Evolutionary conservation across 192 early-diverging fungal genomes (phyloP).

Genomic region (Funneliformis geosporum): DNA sequence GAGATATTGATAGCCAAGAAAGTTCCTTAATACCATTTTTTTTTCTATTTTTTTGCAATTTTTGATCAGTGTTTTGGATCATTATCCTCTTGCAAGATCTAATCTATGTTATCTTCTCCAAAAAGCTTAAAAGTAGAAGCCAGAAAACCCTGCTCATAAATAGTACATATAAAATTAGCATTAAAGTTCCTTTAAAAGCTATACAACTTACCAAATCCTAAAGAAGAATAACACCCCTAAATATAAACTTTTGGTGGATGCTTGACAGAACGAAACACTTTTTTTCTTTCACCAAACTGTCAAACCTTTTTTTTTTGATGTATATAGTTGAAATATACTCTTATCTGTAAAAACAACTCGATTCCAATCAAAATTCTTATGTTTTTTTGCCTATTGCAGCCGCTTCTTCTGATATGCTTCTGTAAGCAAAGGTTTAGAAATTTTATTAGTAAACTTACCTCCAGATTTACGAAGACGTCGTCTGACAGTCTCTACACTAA

Average conservation of each 20-base stretch:
- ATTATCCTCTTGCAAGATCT: too few relatives aligned
- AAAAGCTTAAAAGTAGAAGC: too few relatives aligned
- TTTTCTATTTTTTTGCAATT: not conserved
- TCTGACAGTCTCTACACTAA: not conserved
- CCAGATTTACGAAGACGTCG: not conserved
- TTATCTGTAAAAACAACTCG: not conserved
- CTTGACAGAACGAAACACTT: not conserved
- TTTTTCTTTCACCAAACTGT: not conserved
- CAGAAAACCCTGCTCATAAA: too few relatives aligned
- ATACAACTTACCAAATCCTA: not conserved
- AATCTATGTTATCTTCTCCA: too few relatives aligned
- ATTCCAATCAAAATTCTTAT: too few relatives aligned
- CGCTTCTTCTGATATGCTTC: not conserved
- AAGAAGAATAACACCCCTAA: not conserved
- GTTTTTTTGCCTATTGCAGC: not conserved
- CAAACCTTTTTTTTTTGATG: not conserved
- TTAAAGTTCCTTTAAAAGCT: not conserved
- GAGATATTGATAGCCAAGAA: constrained; percentile 3
- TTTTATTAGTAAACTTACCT: not conserved
- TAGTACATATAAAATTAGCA: not conserved
- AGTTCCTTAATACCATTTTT: not conserved
- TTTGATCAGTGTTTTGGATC: constrained; percentile 11
- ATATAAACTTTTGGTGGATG: constrained; percentile 19
- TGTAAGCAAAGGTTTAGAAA: not conserved
- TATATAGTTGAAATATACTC: not conserved